These are phyloP conservation scores for Herpetomonas tarakana DNA, from an alignment of 208 protist species.

Conservation along the genomic window DNA sequence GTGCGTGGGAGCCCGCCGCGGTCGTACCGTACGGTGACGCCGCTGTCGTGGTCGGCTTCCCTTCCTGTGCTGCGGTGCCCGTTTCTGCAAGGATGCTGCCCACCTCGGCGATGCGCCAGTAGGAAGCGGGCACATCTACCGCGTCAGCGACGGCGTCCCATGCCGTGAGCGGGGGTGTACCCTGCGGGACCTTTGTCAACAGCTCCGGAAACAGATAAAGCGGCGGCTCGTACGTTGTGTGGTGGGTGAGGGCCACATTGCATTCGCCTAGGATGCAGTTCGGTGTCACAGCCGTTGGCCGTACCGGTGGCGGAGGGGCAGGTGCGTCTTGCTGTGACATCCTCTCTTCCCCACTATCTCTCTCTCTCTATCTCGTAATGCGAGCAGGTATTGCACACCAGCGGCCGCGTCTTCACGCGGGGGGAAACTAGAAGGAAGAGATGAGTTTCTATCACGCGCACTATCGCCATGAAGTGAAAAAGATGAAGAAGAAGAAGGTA, in stretches of 20 bases:
- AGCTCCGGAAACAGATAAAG: constrained; percentile 87
- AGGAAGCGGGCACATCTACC: constrained; percentile 68
- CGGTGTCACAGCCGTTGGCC: background rate
- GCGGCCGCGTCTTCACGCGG: too few relatives aligned
- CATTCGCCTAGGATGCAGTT: constrained; percentile 61
- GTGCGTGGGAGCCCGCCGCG: background rate
- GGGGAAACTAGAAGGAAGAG: too few relatives aligned
- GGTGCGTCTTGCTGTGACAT: too few relatives aligned
- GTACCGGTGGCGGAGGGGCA: background rate
- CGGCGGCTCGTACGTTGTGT: constrained; percentile 78
- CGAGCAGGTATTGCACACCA: too few relatives aligned
- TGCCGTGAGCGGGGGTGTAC: constrained; percentile 44
- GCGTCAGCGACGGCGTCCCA: constrained; percentile 81
- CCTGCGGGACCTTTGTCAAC: constrained; percentile 65
- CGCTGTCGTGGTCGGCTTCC: too few relatives aligned
- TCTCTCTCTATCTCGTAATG: too few relatives aligned
- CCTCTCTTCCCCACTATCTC: too few relatives aligned
- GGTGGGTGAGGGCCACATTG: constrained; percentile 43
- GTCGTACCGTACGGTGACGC: background rate
- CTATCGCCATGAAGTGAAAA: too few relatives aligned
- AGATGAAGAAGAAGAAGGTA: too few relatives aligned
- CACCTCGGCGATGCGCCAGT: constrained; percentile 68
- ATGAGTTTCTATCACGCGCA: too few relatives aligned
- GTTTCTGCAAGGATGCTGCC: too few relatives aligned
- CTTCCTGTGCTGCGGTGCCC: too few relatives aligned